Evolutionary conservation across 148 eudicot species (phyloP).

Genomic region (Camellia lanceoleosa): DNA sequence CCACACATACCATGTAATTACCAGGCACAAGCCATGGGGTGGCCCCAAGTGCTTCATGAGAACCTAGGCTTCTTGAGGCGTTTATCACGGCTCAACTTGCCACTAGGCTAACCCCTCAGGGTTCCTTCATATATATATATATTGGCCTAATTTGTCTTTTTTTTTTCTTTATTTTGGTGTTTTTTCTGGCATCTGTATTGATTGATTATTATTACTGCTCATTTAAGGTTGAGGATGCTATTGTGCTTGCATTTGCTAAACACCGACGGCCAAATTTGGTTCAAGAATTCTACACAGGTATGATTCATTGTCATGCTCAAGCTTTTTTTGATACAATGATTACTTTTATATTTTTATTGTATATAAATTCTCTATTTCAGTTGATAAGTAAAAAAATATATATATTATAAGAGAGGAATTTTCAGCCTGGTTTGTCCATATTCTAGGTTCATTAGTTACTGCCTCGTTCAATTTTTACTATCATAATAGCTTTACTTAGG

Average conservation of each 20-base stretch:
- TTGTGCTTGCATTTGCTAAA: conserved; percentile 72
- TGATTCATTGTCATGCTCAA: conserved; percentile 11
- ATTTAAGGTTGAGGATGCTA: conserved; percentile 93
- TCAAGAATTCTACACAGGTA: conserved; percentile 50
- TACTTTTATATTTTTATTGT: background rate
- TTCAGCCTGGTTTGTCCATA: background rate
- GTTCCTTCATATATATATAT: no score
- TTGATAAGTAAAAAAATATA: background rate
- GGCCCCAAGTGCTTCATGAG: no score
- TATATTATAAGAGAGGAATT: background rate
- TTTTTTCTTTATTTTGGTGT: conserved; percentile 10
- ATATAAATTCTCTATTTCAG: background rate
- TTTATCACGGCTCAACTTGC: no score
- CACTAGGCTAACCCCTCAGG: no score
- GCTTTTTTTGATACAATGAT: background rate
- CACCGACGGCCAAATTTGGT: conserved; percentile 65
- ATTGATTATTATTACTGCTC: background rate
- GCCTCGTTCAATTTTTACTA: background rate
- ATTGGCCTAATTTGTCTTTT: no score
- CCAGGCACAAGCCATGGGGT: no score
- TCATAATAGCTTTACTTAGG: background rate
- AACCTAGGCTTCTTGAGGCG: no score
- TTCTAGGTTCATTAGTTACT: background rate
- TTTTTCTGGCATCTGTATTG: background rate
- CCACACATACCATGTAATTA: no score